phyloP scores from a whole-genome alignment of 805 yeast species.

The Sugiyamaella floridensis region DNA sequence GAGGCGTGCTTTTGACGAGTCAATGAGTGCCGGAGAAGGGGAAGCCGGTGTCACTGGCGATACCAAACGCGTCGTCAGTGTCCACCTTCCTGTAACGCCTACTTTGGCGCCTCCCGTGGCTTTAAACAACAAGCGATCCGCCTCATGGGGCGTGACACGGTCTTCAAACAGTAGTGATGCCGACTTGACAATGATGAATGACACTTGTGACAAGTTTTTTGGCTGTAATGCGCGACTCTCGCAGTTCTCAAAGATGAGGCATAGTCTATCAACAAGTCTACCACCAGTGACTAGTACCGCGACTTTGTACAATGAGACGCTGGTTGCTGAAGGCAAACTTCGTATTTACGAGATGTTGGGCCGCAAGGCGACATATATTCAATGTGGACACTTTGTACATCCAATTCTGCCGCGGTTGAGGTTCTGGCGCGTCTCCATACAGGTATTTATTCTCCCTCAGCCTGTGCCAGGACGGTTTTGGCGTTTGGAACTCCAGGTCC shows the following conservation, averaged over 20 bases:
- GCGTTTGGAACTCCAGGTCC: slow-evolving; percentile 38
- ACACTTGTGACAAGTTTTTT: slow-evolving; percentile 12
- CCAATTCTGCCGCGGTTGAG: slow-evolving; percentile 64
- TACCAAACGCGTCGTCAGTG: background rate
- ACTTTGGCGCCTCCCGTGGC: background rate
- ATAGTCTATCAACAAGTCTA: background rate
- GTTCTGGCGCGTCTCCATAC: slow-evolving; percentile 43
- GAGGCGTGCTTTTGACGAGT: too few species aligned
- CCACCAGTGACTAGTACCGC: background rate
- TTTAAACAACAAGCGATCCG: slow-evolving; percentile 4
- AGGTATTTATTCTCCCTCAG: slow-evolving; percentile 54
- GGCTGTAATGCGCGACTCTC: slow-evolving; percentile 14
- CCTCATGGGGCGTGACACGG: slow-evolving; percentile 6
- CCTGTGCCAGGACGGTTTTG: slow-evolving; percentile 73
- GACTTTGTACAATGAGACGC: slow-evolving; percentile 6
- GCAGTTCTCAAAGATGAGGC: slow-evolving; percentile 11
- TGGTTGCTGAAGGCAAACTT: slow-evolving; percentile 55
- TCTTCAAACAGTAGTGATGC: background rate
- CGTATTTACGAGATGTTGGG: slow-evolving; percentile 54
- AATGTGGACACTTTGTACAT: slow-evolving; percentile 64
- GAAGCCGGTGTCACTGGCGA: background rate
- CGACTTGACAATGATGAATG: slow-evolving; percentile 1
- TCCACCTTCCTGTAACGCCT: background rate
- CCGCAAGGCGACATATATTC: slow-evolving; percentile 51
- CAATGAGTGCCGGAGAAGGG: background rate